phyloP scores from a whole-genome alignment of 495 filamentous ascomycete species.

The Penicillium goetzii region DNA sequence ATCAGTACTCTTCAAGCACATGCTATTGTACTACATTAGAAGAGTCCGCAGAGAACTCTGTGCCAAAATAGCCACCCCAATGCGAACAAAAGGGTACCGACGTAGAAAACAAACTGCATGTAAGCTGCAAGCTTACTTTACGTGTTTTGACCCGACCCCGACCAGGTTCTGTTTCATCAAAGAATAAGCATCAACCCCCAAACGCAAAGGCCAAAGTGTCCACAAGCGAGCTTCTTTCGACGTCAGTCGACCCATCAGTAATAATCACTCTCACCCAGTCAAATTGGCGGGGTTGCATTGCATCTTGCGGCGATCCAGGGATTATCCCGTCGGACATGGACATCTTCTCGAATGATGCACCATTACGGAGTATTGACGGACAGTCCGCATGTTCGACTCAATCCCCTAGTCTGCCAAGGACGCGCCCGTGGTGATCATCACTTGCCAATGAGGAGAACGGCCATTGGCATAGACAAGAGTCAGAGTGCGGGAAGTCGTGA shows the following conservation, averaged over 20 bases:
- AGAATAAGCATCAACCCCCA: neutral
- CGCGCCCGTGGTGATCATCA: neutral
- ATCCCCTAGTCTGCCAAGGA: neutral
- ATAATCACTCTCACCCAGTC: neutral
- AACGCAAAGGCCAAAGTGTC: slow-evolving; percentile 1
- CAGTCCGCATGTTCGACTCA: neutral
- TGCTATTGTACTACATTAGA: neutral
- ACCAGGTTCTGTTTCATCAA: neutral
- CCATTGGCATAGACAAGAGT: neutral
- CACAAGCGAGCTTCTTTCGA: slow-evolving; percentile 1
- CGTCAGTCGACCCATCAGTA: neutral
- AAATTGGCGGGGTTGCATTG: slow-evolving; percentile 1
- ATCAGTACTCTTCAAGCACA: neutral
- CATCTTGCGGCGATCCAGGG: slow-evolving; percentile 1
- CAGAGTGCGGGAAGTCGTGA: neutral
- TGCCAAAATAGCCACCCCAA: neutral
- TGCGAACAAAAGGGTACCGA: neutral
- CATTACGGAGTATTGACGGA: too few relatives aligned
- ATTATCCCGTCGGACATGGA: neutral
- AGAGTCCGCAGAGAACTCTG: neutral
- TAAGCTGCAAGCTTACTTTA: neutral
- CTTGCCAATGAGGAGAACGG: neutral
- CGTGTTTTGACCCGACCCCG: neutral
- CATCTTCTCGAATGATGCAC: too few relatives aligned
- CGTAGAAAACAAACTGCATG: neutral